Evolutionary conservation across 2,329 filamentous ascomycete genomes (phyloP).

Genomic region (Botrytis byssoidea): DNA sequence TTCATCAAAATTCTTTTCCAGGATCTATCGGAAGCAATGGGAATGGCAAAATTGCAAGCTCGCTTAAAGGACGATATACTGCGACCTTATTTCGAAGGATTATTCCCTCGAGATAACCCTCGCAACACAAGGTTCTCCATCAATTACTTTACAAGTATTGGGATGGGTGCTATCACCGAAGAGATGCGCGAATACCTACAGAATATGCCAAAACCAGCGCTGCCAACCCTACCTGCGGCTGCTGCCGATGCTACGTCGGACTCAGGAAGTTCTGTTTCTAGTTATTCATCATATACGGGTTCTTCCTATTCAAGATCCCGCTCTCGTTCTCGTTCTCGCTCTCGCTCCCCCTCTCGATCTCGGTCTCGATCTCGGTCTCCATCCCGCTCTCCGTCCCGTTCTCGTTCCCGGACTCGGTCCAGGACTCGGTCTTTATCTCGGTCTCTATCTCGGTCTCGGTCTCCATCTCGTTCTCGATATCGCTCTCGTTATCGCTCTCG

Average conservation of each 20-base stretch:
- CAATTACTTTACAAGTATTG: constrained; percentile 99
- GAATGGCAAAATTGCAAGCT: constrained; percentile 74
- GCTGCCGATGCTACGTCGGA: constrained; percentile 59
- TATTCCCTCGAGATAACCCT: constrained; percentile 88
- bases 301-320: constrained; percentile 55
- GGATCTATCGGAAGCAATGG: constrained; percentile 82
- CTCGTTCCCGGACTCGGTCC: neutral
- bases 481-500: neutral
- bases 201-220: constrained; percentile 81
- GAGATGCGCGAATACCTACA: constrained; percentile 90
- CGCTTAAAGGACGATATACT: constrained; percentile 77
- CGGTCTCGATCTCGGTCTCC: constrained; percentile 19
- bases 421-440: constrained; percentile 19
- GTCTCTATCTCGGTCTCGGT: constrained; percentile 26
- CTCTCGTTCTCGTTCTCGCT: constrained; percentile 21
- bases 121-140: constrained; percentile 94
- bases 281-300: constrained; percentile 72
- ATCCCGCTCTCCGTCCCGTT: neutral
- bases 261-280: constrained; percentile 64
- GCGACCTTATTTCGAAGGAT: constrained; percentile 72
- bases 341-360: constrained; percentile 20
- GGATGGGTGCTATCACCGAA: constrained; percentile 92
- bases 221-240: constrained; percentile 62
- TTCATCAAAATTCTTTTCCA: constrained; percentile 98
- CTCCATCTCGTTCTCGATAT: constrained; percentile 25